Evolutionary conservation across 441 rosid genomes (phyloP).

Genomic region (Erodium trifolium): DNA sequence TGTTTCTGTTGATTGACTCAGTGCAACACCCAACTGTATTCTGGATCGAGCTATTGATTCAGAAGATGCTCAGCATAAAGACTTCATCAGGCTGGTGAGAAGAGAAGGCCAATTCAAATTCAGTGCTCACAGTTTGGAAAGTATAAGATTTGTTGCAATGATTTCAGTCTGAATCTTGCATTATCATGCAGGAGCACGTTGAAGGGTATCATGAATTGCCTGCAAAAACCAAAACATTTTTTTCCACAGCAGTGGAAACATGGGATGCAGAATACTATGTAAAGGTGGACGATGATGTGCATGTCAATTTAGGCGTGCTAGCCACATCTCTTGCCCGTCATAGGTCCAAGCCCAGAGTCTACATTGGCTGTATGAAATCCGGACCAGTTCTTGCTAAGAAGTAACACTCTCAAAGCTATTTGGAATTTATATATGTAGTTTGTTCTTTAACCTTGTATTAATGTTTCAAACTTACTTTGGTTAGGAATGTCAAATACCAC

Average conservation of each 20-base stretch:
- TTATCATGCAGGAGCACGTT: slow-evolving; percentile 61
- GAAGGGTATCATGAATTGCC: slow-evolving; percentile 97
- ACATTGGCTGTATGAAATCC: slow-evolving; percentile 1
- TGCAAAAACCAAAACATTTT: slow-evolving; percentile 84
- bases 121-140: too few relatives aligned
- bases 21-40: slow-evolving; percentile 90
- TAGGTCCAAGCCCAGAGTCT: slow-evolving; percentile 6
- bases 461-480: not conserved
- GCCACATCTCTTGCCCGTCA: slow-evolving; percentile 4
- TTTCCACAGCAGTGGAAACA: slow-evolving; percentile 76
- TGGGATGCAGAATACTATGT: slow-evolving; percentile 93
- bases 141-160: not conserved
- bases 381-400: slow-evolving; percentile 3
- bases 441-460: not conserved
- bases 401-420: not conserved
- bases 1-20: slow-evolving; percentile 28
- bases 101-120: not conserved
- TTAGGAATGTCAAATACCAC: slow-evolving; percentile 5
- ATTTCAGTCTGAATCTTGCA: slow-evolving; percentile 7
- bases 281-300: slow-evolving; percentile 97
- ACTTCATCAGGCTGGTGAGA: slow-evolving; percentile 86
- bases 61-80: slow-evolving; percentile 85
- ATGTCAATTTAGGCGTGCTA: slow-evolving; percentile 76
- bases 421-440: not conserved
- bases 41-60: slow-evolving; percentile 94